Evolutionary conservation across 2,329 filamentous ascomycete species (phyloP), one percentile per base, ranked within the genome.

Genomic region (Rugonectria rugulosa): DNA sequence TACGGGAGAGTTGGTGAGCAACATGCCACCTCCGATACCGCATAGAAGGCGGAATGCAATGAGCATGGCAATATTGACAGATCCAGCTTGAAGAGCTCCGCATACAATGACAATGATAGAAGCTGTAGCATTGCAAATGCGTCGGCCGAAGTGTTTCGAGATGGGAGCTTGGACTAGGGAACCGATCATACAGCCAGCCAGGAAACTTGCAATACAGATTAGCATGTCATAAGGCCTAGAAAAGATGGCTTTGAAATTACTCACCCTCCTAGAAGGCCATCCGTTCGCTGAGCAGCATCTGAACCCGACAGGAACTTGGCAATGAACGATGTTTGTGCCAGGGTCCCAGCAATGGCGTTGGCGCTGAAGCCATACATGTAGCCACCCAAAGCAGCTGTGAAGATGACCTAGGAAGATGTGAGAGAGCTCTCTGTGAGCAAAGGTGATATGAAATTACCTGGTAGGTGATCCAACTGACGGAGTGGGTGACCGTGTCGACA

Each of bases 1-100:
- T 4, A 75, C 66, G n/a, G 73, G 72, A 1, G 70, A 67, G 55
- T 72, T 73, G 24, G 70, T 71, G 46, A 75, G 66, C 41, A 75
- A 70, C 71, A 69, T 72, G 17, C 72, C 72, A 9, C 70, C 70
- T 2, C 71, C 73, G 2, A 75, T 60, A 21, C 72, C 72, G 15
- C 52, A 54, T 20, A 60, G 26, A 17, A 59, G 38, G 6, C 59
- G 57, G 27, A 49, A 52, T 19, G 42, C 36, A 7, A 57, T 15
- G 17, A 62, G 41, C 59, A 62, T 62, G 36, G 46, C 50, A 5
- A 56, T 53, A 27, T 57, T 41, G 26, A 56, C 43, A 1, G 53
- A 47, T 6, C 29, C 57, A 37, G 53, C 57, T 19, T 57, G 49
- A 6, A 62, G 32, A n/a, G 59, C 57, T 11, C 48, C 52, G 7